Evolutionary conservation across 208 protist genomes (phyloP), one percentile per base, ranked within the genome.

Genomic region (Trypanosoma caninum): DNA sequence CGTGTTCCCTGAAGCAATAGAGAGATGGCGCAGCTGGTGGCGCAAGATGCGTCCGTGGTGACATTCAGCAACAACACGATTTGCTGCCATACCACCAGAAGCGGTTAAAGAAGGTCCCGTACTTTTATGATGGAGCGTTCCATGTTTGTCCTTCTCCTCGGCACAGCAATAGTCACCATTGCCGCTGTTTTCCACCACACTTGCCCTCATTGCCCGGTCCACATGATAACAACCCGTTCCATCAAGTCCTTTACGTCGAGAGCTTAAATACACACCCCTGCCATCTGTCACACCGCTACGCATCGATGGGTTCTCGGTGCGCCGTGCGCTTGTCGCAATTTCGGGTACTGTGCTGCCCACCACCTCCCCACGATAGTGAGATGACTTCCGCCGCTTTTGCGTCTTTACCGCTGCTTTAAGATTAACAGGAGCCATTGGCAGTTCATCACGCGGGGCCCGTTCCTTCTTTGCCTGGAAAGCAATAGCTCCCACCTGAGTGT

Each of bases 241-340:
- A n/a, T n/a, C n/a, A n/a, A n/a, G n/a, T n/a, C n/a, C n/a, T n/a
- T n/a, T n/a, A n/a, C n/a, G n/a, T n/a, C n/a, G n/a, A n/a, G n/a
- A n/a, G n/a, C 14, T 11, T 50, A 30, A 31, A 6, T 4, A 25
- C 7, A 7, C 31, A n/a, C 28, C 7, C 23, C 37, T 40, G 2
- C 54, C 45, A 9, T 42, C 54, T 0, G 63, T 62, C 18, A 35
- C 63, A 11, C 63, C 52, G 42, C 54, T 69, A 7, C 54, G 27
- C 54, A 61, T 69, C 2, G 63, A 69, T 11, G 52, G 55, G 41
- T 69, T 57, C 23, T 69, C 63, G 18, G 63, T 69, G 28, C 54
- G 40, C 23, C 46, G 23, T 18, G 63, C 45, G 37, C 63, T 69
- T 37, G 63, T 69, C 4, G 63, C 63, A 42, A 69, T 69, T 44